Conservation (phyloP, 345 rosid genomes). For the rapeseed (Brassica napus) region DNA sequence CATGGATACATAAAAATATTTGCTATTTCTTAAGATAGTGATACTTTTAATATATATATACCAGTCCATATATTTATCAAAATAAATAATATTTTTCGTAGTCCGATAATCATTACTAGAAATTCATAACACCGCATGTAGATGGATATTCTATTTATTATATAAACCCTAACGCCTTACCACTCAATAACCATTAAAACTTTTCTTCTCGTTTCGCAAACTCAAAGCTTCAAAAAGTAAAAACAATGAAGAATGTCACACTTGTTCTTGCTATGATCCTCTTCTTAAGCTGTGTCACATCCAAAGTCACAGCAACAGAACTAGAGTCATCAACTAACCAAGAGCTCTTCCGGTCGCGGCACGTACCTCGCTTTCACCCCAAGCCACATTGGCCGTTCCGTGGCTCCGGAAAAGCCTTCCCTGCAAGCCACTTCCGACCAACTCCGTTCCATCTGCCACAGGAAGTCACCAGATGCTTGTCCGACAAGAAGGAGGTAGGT, state of each 20-base stretch:
- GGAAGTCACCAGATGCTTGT: constrained; percentile 25
- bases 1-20: not conserved
- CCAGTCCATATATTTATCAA: not conserved
- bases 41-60: not conserved
- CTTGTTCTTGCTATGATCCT: constrained; percentile 10
- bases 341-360: not conserved
- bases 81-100: not conserved
- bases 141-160: not conserved
- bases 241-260: constrained; percentile 26
- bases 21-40: not conserved
- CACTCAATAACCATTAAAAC: not conserved
- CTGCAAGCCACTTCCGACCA: constrained; percentile 17
- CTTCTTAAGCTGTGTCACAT: constrained; percentile 19
- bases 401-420: not conserved
- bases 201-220: not conserved
- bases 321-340: not conserved
- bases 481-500: constrained; percentile 32
- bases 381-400: constrained; percentile 32
- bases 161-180: not conserved
- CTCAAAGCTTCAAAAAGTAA: not conserved
- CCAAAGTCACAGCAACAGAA: constrained; percentile 3
- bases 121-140: not conserved
- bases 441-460: constrained; percentile 32
- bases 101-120: not conserved
- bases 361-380: constrained; percentile 5